Base-by-base conservation (phyloP, 768 basidiomycete genomes). In the Tricholoma sp. region DNA sequence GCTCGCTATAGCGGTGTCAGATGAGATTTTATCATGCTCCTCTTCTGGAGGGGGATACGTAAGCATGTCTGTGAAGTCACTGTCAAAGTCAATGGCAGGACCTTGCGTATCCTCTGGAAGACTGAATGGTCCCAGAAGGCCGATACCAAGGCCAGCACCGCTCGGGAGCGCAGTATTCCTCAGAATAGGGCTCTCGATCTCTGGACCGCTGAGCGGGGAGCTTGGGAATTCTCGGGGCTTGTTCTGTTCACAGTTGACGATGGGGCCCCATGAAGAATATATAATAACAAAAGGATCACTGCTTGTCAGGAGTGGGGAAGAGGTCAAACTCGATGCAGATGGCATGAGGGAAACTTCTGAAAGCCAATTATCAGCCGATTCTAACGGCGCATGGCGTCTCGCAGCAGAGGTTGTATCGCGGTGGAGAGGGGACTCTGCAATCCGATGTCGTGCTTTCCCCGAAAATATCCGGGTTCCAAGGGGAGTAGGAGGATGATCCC, bases 121-220 rank as follows among this genome's bases (percentile, higher is more conserved):
- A 31, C 70, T 70, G 60, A 85, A 85, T 11, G 84, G 80, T 52
- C 79, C 82, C 61, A 85, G 71, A 39, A 85, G 70, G 7, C 81
- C 81, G 53, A 84, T 74, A 4, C 77, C 78, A 44, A 83, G 66
- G 13, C 79, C 78, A 31, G 74, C 69, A 4, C 69, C 70, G 17
- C 74, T 63, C 12, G 76, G 66, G 20, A 70, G 58, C 11, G 65
- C 59, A 13, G 68, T 66, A 56, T 68, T 77, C 55, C 80, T 71
- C 44, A 82, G 65, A 15, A 86, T 79, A 28, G 85, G 86, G 57
- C 85, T 86, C 57, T 82, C 83, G 9, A 66, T 64, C 44, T 75
- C 74, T 37, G 69, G 59, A 18, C 61, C 67, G 17, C 72, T 65
- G 55, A 71, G 67, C 29, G 71, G 60, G 29, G 72, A 65, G 47